Conservation (phyloP, 1,139 yeast genomes). For the Magnusiomyces clavatus region DNA sequence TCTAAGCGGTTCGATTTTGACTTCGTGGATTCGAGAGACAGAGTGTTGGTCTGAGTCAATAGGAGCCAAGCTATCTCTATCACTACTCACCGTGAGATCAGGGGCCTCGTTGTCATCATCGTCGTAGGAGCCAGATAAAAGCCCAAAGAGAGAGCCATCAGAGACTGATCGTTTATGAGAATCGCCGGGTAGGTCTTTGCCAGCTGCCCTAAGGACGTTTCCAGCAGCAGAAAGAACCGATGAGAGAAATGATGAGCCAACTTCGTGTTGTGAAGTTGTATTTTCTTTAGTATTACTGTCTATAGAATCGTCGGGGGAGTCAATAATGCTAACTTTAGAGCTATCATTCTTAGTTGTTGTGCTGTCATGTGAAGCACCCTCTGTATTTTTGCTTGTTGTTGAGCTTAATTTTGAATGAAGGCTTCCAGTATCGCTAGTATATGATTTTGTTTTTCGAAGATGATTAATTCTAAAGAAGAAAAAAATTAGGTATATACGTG, state of each 20-base stretch:
- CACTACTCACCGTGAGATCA: constrained; percentile 1
- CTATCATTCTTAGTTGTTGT: neutral
- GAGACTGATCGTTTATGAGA: constrained; percentile 15
- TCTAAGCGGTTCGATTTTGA: constrained; percentile 53
- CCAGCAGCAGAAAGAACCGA: constrained; percentile 29
- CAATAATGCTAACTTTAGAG: neutral
- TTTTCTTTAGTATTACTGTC: neutral
- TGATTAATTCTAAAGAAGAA: neutral
- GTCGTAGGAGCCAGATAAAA: constrained; percentile 13
- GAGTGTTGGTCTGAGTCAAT: constrained; percentile 8
- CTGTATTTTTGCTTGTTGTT: neutral
- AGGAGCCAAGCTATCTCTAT: constrained; percentile 13
- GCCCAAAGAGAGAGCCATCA: constrained; percentile 16
- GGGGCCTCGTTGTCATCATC: constrained; percentile 3
- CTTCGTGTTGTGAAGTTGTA: neutral
- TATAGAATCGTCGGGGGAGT: neutral
- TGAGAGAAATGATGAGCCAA: constrained; percentile 21
- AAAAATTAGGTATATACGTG: neutral
- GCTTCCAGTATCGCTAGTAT: neutral
- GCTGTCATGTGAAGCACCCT: neutral
- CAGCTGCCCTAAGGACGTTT: constrained; percentile 20
- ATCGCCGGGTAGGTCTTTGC: constrained; percentile 21
- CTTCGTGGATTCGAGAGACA: constrained; percentile 23
- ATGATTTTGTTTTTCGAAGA: neutral
- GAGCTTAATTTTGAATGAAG: neutral